Evolutionary conservation across 2,329 filamentous ascomycete genomes (phyloP).

Genomic region (Paramyrothecium sp.): DNA sequence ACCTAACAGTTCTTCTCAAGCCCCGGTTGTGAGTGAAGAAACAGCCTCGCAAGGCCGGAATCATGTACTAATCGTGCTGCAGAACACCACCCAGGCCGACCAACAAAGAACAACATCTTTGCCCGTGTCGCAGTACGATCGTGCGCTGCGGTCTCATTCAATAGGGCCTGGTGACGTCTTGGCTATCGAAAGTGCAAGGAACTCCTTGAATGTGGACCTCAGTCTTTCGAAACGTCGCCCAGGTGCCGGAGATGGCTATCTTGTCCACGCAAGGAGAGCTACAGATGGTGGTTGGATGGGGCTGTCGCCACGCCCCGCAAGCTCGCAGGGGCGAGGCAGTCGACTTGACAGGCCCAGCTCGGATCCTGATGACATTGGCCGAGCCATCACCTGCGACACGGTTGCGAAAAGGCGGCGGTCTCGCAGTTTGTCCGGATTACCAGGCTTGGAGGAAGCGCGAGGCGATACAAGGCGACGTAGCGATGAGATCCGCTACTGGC

Average conservation of each 20-base stretch:
- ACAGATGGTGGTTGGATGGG: constrained; percentile 47
- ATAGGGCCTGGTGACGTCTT: constrained; percentile 54
- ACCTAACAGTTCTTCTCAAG: background rate
- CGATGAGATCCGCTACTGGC: constrained; percentile 64
- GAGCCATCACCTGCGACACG: constrained; percentile 58
- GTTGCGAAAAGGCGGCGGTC: constrained; percentile 52
- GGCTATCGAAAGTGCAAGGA: constrained; percentile 52
- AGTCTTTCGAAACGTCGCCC: constrained; percentile 30
- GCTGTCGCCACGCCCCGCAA: constrained; percentile 61
- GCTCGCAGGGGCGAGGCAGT: constrained; percentile 51
- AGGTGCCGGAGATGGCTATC: constrained; percentile 4
- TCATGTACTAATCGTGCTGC: background rate
- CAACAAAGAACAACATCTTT: constrained; percentile 53
- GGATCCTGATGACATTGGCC: constrained; percentile 56
- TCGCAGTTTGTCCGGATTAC: constrained; percentile 56
- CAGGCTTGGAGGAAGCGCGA: constrained; percentile 33
- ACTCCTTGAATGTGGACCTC: constrained; percentile 48
- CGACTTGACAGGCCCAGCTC: constrained; percentile 34
- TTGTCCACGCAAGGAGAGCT: constrained; percentile 13
- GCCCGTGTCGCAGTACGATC: constrained; percentile 59
- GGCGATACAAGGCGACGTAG: constrained; percentile 49
- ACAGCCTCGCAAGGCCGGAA: too few relatives aligned
- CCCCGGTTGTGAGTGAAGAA: constrained; percentile 9
- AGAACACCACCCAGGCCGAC: background rate
- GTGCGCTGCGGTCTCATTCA: constrained; percentile 61